Evolutionary conservation across 345 rosid genomes (phyloP).

Genomic region (Brassica rapa): DNA sequence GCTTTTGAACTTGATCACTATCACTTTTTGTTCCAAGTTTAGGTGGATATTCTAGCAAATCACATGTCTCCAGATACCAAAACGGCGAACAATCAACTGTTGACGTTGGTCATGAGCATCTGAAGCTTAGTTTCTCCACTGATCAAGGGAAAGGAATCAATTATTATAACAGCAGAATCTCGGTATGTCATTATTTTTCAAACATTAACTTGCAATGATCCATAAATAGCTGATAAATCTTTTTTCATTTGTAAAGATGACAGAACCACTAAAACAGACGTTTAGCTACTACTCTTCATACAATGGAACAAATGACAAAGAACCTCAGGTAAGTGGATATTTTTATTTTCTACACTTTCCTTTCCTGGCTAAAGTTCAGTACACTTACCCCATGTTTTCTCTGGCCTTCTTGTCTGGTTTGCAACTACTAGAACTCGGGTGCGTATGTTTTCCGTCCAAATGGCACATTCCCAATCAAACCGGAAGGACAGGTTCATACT

Average conservation of each 20-base stretch:
- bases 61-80: constrained; percentile 50
- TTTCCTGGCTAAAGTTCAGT: background rate
- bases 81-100: constrained; percentile 47
- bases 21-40: constrained; percentile 30
- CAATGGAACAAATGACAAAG: constrained; percentile 65
- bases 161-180: constrained; percentile 61
- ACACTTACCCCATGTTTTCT: constrained; percentile 18
- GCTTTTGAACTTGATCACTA: constrained; percentile 14
- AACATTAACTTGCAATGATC: constrained; percentile 3
- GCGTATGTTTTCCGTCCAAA: constrained; percentile 97
- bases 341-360: background rate
- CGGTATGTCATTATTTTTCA: constrained; percentile 46
- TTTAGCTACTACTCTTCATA: constrained; percentile 70
- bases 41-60: constrained; percentile 61
- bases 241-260: constrained; percentile 50
- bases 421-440: constrained; percentile 63
- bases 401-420: constrained; percentile 35
- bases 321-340: constrained; percentile 63
- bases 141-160: constrained; percentile 46
- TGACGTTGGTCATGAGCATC: constrained; percentile 71
- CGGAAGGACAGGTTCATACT: constrained; percentile 62
- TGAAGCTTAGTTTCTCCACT: constrained; percentile 65
- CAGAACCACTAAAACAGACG: constrained; percentile 66
- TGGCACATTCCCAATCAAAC: constrained; percentile 61
- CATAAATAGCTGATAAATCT: constrained; percentile 31